Conservation (phyloP, 192 early-diverging fungal genomes). For the Gryganskiella cystojenkinii region DNA sequence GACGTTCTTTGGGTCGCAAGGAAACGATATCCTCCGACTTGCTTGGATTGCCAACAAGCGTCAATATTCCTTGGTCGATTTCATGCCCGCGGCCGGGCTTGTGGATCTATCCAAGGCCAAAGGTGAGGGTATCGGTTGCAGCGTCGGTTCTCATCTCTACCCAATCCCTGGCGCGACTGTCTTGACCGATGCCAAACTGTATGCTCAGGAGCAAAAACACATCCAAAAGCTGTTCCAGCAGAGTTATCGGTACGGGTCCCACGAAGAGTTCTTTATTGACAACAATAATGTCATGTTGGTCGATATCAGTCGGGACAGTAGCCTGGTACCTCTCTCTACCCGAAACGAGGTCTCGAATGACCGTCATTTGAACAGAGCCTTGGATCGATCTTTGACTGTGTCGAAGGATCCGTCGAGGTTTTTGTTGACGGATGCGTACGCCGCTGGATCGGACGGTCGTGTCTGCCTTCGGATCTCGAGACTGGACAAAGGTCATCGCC, state of each 20-base stretch:
- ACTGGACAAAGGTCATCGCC: conserved; percentile 26
- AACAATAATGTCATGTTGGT: conserved; percentile 38
- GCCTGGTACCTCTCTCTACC: conserved; percentile 4
- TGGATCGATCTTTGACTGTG: conserved; percentile 2
- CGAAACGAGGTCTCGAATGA: conserved; percentile 18
- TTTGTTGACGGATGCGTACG: conserved; percentile 38
- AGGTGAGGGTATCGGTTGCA: conserved; percentile 42
- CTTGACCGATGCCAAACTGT: conserved; percentile 12
- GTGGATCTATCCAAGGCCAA: conserved; percentile 37
- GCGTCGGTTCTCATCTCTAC: conserved; percentile 21
- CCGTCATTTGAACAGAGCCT: conserved; percentile 13
- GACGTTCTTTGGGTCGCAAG: conserved; percentile 17
- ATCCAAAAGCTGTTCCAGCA: conserved; percentile 23
- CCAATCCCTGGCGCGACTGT: conserved; percentile 17
- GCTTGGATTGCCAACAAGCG: conserved; percentile 33
- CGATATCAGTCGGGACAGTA: conserved; percentile 12
- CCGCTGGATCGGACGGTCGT: conserved; percentile 28
- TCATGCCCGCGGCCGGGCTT: conserved; percentile 37
- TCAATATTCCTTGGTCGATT: conserved; percentile 25
- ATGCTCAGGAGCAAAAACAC: background rate
- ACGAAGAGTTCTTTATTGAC: conserved; percentile 28
- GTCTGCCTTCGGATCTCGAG: conserved; percentile 26
- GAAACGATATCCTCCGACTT: conserved; percentile 32
- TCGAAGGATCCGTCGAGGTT: conserved; percentile 16
- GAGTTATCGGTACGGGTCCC: conserved; percentile 14